Conservation (phyloP, 805 yeast species). For the Ogataea paradorogensis region DNA sequence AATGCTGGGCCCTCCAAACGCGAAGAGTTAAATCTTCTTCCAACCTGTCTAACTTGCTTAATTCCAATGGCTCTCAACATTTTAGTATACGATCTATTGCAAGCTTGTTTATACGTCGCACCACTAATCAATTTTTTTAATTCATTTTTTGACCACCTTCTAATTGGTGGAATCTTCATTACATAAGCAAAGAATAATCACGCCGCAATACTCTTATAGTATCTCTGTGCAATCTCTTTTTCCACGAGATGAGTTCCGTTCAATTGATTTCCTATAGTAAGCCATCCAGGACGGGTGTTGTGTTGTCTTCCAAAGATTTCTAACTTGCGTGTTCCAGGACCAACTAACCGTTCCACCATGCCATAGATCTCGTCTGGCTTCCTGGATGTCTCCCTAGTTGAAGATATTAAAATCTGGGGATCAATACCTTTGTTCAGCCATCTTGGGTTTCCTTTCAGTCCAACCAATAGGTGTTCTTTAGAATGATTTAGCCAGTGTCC, state of each 20-base stretch:
- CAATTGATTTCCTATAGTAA: constrained; percentile 78
- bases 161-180: constrained; percentile 6
- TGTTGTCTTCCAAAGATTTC: constrained; percentile 90
- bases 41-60: constrained; percentile 26
- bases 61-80: constrained; percentile 46
- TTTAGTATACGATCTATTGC: constrained; percentile 7
- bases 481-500: constrained; percentile 98
- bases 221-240: constrained; percentile 42
- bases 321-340: constrained; percentile 69
- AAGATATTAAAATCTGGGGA: constrained; percentile 72
- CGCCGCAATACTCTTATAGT: constrained; percentile 7
- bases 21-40: constrained; percentile 34
- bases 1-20: constrained; percentile 42
- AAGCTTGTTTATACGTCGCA: constrained; percentile 8
- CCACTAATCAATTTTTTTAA: constrained; percentile 10
- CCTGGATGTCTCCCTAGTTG: constrained; percentile 83
- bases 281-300: constrained; percentile 87
- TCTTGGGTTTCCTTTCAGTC: constrained; percentile 72
- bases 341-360: constrained; percentile 81
- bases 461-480: constrained; percentile 85
- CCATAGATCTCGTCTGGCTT: constrained; percentile 92
- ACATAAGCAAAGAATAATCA: constrained; percentile 1
- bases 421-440: constrained; percentile 72
- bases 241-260: constrained; percentile 58
- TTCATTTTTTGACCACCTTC: constrained; percentile 3